Evolutionary conservation across 1,284 basidiomycete species (phyloP), one percentile per base, ranked within the genome.

Genomic region (Tetrapyrgos nigripes): DNA sequence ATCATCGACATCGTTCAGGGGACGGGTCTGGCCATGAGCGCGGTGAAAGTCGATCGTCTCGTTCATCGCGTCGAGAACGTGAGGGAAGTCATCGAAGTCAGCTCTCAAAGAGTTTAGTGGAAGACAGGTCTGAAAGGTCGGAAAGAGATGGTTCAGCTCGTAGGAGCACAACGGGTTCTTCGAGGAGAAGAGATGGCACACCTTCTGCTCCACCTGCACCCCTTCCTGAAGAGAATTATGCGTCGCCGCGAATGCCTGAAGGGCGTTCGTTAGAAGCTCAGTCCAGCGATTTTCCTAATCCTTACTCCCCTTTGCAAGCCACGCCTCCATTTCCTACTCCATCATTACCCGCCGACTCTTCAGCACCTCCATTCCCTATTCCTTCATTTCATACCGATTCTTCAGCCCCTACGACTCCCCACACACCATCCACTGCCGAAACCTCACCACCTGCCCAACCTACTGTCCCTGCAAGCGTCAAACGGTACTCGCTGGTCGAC

Each of bases 401-500:
- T 48, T 43, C 33, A 45, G 4, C 48, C 13, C 23, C 48, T 21
- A 26, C 43, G 28, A 31, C 53, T 49, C 1, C 53, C 51, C n/a
- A n/a, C n/a, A n/a, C n/a, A 2, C 40, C 50, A 3, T 70, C 74
- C 3, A 64, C 66, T 10, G 73, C 77, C 8, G 67, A 70, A 3
- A 65, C 70, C 13, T 73, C 76, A 28, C 59, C 67, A 11, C 65
- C 65, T 3, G 64, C 68, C 40, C 70, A 54, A 63, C 62, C 66
- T 44, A 68, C 65, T 46, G 87, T 83, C 46, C 90, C 83, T 46
- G 71, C 84, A 29, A 85, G 73, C 57, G 83, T 93, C 40, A 90
- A 88, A 66, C 86, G 91, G 9, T 93, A 89, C 67, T 91, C 91
- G 1, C 79, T 93, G 21, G 83, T 89, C 19, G 91, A 92, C 64